Conservation (phyloP, 2,329 filamentous ascomycete genomes). For the Phyllachora maydis region DNA sequence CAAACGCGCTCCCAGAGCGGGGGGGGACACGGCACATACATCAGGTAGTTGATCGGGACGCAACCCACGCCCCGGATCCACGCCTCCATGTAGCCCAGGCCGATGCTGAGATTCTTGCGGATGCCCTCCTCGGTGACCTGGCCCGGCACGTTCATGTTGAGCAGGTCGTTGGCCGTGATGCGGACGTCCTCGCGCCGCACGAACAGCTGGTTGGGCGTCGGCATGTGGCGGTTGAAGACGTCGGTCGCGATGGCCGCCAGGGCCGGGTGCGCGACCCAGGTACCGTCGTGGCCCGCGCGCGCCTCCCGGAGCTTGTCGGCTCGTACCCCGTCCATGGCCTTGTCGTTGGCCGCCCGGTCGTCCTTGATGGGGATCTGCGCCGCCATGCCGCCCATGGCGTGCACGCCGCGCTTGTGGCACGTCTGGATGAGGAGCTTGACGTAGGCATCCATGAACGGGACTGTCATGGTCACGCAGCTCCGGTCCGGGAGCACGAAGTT, state of each 20-base stretch:
- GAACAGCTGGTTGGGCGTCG: slow-evolving; percentile 91
- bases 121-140: slow-evolving; percentile 86
- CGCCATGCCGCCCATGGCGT: slow-evolving; percentile 97
- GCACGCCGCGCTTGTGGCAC: slow-evolving; percentile 90
- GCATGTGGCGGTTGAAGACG: slow-evolving; percentile 97
- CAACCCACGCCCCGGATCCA: slow-evolving; percentile 92
- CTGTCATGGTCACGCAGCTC: slow-evolving; percentile 84
- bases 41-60: slow-evolving; percentile 92
- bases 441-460: slow-evolving; percentile 95
- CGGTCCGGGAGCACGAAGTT: slow-evolving; percentile 89
- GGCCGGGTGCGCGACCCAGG: slow-evolving; percentile 93
- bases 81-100: slow-evolving; percentile 94
- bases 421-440: slow-evolving; percentile 96
- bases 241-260: slow-evolving; percentile 75
- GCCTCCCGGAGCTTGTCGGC: slow-evolving; percentile 94
- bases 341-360: slow-evolving; percentile 75
- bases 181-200: slow-evolving; percentile 74
- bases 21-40: slow-evolving; percentile 26
- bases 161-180: slow-evolving; percentile 70
- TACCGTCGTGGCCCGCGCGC: slow-evolving; percentile 83
- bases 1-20: not conserved
- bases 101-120: slow-evolving; percentile 93
- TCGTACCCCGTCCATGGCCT: slow-evolving; percentile 80
- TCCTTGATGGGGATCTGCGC: slow-evolving; percentile 98
- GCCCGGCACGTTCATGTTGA: slow-evolving; percentile 96